Conservation (phyloP, 345 rosid genomes). For the Syzygium aromaticum region DNA sequence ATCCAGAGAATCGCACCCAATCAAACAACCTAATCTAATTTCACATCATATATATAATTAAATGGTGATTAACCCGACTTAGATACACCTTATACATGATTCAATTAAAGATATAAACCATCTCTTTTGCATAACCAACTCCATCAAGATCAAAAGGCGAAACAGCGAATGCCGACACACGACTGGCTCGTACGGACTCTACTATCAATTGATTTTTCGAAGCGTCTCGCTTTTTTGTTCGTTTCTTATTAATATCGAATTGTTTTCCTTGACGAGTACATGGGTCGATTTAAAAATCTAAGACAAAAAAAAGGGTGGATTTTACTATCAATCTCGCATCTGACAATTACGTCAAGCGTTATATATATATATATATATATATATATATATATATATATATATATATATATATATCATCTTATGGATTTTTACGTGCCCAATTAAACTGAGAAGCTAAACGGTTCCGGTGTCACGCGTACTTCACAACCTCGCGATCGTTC, state of each 20-base stretch:
- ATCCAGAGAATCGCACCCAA: not conserved
- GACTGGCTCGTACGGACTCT: rapidly evolving
- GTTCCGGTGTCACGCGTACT: too few species aligned
- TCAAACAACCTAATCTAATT: not conserved
- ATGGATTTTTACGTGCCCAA: too few species aligned
- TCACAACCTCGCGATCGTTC: too few species aligned
- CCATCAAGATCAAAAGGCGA: not conserved
- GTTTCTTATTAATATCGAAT: not conserved
- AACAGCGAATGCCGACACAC: not conserved
- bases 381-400: not conserved
- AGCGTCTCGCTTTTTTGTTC: not conserved
- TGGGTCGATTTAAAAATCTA: not conserved
- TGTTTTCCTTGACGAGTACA: rapidly evolving
- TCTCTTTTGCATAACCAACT: not conserved
- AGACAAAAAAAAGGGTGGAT: not conserved
- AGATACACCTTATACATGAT: not conserved
- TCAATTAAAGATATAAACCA: not conserved
- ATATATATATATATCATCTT: not conserved
- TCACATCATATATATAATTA: not conserved
- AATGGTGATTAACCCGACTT: not conserved
- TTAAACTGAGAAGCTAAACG: too few species aligned
- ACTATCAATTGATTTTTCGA: rapidly evolving
- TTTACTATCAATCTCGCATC: not conserved
- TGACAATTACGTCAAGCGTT: not conserved
- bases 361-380: too few species aligned